Base-by-base conservation (phyloP, 345 rosid species). In the Populus deltoides region DNA sequence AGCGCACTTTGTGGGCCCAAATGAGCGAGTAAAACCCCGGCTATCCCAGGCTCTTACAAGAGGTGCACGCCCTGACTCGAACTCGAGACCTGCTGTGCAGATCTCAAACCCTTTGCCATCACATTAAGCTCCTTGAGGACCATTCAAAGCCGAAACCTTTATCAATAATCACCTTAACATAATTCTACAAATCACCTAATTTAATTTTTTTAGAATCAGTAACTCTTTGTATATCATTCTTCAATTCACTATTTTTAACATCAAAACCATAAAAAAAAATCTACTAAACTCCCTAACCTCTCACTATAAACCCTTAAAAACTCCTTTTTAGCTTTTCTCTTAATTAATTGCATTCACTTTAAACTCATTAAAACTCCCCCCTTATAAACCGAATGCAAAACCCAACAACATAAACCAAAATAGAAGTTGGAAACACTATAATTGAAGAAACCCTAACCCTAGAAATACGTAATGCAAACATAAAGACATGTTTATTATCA, bases 401-500 rank as follows among this genome's bases (percentile, higher is more conserved):
- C 71, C 92, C 89, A 68, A 83, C 45, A 31, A 80, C 87, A 33
- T 87, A 91, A 39, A 91, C 83, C 88, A 88, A 82, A 67, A 84
- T 82, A 43, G 88, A 75, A 39, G 91, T 91, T 1, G 92, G 90
- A 79, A 91, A 86, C 41, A 87, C 57, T 16, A 87, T 49, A 78
- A 91, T 75, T 6, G 85, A 81, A 22, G 89, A 90, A 66, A 90
- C 81, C 76, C 86, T 86, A 51, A 89, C 87, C 76, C 92, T 84
- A 53, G 85, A 82, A 78, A 87, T 29, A 27, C 91, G 92, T 73
- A 82, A 68, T 17, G 83, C 45, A 71, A 88, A 88, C 77, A 84
- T 72, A 76, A 90, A 80, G 27, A 85, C 80, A 70, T 83, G 73
- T 73, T 76, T 85, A 70, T 87, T 84, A 33, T 90, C 89, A 80